Percentiles rank a stretch among this genome's conserved stretches.
These are phyloP conservation scores for Gloeopeniophorella convolvens DNA, from an alignment of 768 basidiomycete genomes.

Conservation along the genomic window DNA sequence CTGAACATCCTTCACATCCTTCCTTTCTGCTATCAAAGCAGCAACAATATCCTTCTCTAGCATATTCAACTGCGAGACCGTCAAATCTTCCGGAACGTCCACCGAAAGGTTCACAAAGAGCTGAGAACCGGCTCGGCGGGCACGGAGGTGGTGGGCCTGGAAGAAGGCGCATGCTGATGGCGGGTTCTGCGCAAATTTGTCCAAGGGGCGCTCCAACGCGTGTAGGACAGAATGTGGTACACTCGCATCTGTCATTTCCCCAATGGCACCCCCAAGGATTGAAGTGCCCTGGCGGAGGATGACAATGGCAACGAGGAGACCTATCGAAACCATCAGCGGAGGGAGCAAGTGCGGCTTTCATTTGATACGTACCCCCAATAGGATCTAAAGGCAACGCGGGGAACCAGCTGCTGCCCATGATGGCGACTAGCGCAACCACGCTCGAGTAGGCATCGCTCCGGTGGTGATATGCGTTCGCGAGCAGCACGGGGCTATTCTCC, in stretches of 20 bases:
- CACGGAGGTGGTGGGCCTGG: constrained; percentile 52
- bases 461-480: constrained; percentile 97
- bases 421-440: constrained; percentile 84
- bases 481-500: constrained; percentile 84
- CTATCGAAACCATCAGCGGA: constrained; percentile 31
- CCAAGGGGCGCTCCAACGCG: constrained; percentile 47
- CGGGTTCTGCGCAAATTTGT: constrained; percentile 1
- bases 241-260: constrained; percentile 81
- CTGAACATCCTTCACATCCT: constrained; percentile 63
- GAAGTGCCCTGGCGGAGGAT: constrained; percentile 74
- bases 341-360: background rate
- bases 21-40: constrained; percentile 48
- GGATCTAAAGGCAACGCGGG: constrained; percentile 89
- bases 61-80: constrained; percentile 48
- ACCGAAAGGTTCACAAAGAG: constrained; percentile 81
- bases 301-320: constrained; percentile 82
- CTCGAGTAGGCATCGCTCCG: constrained; percentile 96
- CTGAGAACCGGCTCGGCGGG: constrained; percentile 71
- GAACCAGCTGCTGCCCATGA: constrained; percentile 82
- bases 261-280: constrained; percentile 62
- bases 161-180: constrained; percentile 24
- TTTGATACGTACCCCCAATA: constrained; percentile 63
- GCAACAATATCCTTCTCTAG: constrained; percentile 58
- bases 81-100: constrained; percentile 53
- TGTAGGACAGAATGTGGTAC: constrained; percentile 46